Percentiles rank a stretch among this genome's conserved stretches.
Conservation (phyloP, 345 rosid genomes). For the Hibiscus syriacus region DNA sequence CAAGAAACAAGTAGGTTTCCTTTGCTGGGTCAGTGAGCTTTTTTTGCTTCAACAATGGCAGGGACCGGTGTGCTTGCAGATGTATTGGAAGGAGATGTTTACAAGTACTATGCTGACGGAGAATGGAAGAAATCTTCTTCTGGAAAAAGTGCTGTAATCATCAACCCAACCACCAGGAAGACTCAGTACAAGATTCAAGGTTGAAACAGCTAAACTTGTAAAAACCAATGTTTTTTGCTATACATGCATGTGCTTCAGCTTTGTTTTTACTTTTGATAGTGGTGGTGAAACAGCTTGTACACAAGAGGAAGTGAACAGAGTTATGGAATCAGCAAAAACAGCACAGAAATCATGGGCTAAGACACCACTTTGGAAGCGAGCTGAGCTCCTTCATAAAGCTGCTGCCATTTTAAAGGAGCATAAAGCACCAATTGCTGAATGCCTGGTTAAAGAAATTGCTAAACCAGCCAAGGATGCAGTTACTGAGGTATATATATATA, state of each 20-base stretch:
- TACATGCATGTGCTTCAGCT: neutral
- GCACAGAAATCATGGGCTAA: slow-evolving; percentile 94
- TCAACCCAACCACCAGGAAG: slow-evolving; percentile 77
- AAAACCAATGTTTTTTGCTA: neutral
- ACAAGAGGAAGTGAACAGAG: slow-evolving; percentile 91
- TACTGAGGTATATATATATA: slow-evolving; percentile 76
- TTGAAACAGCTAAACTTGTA: slow-evolving; percentile 9
- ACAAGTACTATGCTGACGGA: slow-evolving; percentile 75
- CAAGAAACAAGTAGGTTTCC: neutral
- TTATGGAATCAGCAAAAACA: slow-evolving; percentile 69
- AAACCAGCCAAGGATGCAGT: slow-evolving; percentile 95
- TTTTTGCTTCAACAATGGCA: slow-evolving; percentile 44
- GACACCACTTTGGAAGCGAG: slow-evolving; percentile 97
- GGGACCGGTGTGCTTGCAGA: slow-evolving; percentile 73
- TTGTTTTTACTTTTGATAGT: neutral
- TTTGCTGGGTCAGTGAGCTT: neutral
- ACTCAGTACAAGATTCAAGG: slow-evolving; percentile 97
- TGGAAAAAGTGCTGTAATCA: slow-evolving; percentile 67
- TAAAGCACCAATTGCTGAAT: slow-evolving; percentile 79
- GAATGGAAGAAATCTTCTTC: slow-evolving; percentile 84
- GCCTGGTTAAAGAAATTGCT: slow-evolving; percentile 92
- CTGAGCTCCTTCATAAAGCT: slow-evolving; percentile 94
- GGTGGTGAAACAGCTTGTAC: slow-evolving; percentile 59
- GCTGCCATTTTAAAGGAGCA: slow-evolving; percentile 85
- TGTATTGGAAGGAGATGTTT: slow-evolving; percentile 75